phyloP scores from a whole-genome alignment of 345 rosid species.

The Eucalyptus sideroxylon region DNA sequence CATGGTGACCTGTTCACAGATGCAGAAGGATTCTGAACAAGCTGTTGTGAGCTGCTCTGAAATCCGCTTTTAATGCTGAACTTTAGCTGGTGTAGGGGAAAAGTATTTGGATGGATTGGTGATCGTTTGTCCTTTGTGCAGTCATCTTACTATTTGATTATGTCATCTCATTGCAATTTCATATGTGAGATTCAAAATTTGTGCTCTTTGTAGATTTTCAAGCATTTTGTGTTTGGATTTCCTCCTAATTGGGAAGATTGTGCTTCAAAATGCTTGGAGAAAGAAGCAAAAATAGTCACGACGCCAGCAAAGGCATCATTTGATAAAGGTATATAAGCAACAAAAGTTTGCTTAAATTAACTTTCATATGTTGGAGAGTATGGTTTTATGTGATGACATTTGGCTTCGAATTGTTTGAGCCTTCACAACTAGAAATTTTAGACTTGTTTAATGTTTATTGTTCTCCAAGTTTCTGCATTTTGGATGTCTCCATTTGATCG shows the following conservation, averaged over 20 bases:
- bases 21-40: background rate
- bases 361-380: background rate
- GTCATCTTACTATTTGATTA: background rate
- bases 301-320: background rate
- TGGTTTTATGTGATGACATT: background rate
- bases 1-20: background rate
- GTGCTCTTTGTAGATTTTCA: constrained; percentile 28
- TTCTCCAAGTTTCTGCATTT: background rate
- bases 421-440: background rate
- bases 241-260: constrained; percentile 61
- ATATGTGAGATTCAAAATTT: background rate
- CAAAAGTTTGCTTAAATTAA: background rate
- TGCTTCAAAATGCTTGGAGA: constrained; percentile 13
- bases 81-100: background rate
- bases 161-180: background rate
- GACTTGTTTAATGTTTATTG: background rate
- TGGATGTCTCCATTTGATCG: background rate
- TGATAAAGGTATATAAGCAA: background rate
- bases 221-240: constrained; percentile 64
- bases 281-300: background rate
- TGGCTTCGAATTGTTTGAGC: background rate
- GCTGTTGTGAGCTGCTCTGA: background rate
- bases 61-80: background rate
- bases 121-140: background rate
- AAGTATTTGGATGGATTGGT: background rate